These are phyloP conservation scores for Wickerhamomyces rabaulensis DNA, from an alignment of 805 yeast genomes.

Conservation along the genomic window DNA sequence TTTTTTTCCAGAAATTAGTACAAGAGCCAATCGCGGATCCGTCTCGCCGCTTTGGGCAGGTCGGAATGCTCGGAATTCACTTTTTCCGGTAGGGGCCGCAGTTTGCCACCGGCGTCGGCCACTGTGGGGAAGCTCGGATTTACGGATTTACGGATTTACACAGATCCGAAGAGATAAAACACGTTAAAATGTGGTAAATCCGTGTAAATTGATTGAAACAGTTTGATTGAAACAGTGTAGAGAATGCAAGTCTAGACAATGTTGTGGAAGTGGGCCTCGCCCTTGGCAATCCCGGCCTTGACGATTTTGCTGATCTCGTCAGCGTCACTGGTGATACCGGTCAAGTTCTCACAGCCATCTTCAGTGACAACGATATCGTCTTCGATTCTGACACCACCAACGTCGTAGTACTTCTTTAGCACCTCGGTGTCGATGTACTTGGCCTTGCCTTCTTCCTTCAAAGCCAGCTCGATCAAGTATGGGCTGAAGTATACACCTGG, in stretches of 20 bases:
- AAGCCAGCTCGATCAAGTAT: constrained; percentile 61
- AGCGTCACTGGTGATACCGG: constrained; percentile 82
- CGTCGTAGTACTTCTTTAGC: constrained; percentile 71
- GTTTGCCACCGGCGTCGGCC: neutral
- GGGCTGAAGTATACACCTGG: constrained; percentile 94
- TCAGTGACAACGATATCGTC: constrained; percentile 82
- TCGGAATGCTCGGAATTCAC: neutral
- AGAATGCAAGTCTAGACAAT: constrained; percentile 20
- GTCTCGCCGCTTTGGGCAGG: neutral
- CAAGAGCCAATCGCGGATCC: neutral
- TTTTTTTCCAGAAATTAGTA: neutral
- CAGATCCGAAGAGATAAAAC: neutral
- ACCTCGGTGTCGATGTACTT: constrained; percentile 52
- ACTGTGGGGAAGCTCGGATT: neutral
- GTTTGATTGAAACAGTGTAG: neutral
- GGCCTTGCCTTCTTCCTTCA: constrained; percentile 36
- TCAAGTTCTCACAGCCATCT: constrained; percentile 74
- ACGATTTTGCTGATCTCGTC: constrained; percentile 76
- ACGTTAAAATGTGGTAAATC: neutral
- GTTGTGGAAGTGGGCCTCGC: constrained; percentile 56
- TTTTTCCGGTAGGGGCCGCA: too few relatives aligned
- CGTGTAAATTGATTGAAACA: too few relatives aligned
- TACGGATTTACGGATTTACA: neutral
- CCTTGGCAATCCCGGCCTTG: constrained; percentile 58
- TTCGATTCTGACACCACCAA: constrained; percentile 98